phyloP scores from a whole-genome alignment of 148 eudicot species.

The Camellia granthamiana region DNA sequence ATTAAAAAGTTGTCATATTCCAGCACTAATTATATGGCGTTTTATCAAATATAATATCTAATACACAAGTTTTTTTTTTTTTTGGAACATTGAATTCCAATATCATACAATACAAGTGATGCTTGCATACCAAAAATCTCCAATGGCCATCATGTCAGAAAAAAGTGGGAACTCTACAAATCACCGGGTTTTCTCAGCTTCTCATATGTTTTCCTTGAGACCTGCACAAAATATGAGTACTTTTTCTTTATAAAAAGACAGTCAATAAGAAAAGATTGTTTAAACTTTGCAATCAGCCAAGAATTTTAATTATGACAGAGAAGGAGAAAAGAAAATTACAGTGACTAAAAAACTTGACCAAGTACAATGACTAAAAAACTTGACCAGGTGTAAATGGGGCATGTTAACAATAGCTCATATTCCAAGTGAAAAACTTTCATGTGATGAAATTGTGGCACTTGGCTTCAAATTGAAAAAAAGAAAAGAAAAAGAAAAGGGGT shows the following conservation, averaged over 20 bases:
- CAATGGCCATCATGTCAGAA: background rate
- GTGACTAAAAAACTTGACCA: background rate
- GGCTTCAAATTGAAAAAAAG: too few species aligned
- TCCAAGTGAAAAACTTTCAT: background rate
- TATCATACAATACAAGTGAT: background rate
- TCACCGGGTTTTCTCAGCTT: constrained; percentile 24
- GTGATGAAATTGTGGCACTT: background rate
- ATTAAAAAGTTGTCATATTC: background rate
- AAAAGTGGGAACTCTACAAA: constrained; percentile 1
- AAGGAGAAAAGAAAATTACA: too few species aligned
- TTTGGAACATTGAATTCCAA: background rate
- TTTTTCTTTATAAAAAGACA: background rate
- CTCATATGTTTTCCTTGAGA: constrained; percentile 36
- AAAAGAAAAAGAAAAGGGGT: too few species aligned
- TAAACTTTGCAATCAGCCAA: too few species aligned
- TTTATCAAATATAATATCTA: background rate
- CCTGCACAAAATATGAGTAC: constrained; percentile 20
- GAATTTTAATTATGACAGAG: too few species aligned
- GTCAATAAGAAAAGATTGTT: too few species aligned
- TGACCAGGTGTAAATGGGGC: background rate
- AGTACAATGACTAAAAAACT: background rate
- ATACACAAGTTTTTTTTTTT: background rate
- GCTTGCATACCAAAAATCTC: background rate
- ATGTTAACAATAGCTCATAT: too few species aligned
- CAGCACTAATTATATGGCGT: background rate